A percentile compares a stretch with the other conserved stretches of the same genome.
phyloP scores from a whole-genome alignment of 73 alveolate species.

The Paramecium sexaurelia region DNA sequence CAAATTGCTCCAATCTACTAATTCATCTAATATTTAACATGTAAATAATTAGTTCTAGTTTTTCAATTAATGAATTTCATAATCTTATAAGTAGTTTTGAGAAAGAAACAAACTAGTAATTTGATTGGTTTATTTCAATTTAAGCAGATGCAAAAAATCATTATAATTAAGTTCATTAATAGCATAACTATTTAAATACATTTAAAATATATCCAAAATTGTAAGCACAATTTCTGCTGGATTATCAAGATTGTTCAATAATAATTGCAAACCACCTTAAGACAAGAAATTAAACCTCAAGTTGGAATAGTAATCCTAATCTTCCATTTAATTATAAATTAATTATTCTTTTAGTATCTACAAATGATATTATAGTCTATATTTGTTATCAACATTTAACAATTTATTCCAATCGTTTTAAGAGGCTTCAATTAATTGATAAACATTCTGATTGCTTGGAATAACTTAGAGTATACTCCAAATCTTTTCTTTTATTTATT shows the following conservation, averaged over 20 bases:
- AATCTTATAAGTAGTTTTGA: background rate
- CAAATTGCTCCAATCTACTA: background rate
- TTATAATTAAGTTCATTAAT: background rate
- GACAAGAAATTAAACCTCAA: background rate
- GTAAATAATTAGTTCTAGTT: background rate
- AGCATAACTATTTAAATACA: slow-evolving; percentile 3
- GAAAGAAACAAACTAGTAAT: background rate
- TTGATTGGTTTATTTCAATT: background rate
- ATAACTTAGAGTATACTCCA: slow-evolving; percentile 16
- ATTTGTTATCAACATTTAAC: background rate
- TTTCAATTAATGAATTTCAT: background rate
- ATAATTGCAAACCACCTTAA: background rate
- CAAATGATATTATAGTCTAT: background rate
- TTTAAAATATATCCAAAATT: background rate
- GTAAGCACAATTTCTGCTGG: background rate
- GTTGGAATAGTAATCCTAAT: background rate
- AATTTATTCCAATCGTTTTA: background rate
- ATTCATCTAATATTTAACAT: background rate
- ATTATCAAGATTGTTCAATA: background rate
- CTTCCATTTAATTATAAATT: background rate
- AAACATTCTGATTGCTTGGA: slow-evolving; percentile 1
- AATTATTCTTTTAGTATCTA: slow-evolving; percentile 15
- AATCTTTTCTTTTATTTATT: background rate
- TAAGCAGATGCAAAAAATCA: background rate
- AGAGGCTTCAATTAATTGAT: background rate